Evolutionary conservation across 805 yeast species (phyloP).

Genomic region (Wickerhamomyces xylosicus): DNA sequence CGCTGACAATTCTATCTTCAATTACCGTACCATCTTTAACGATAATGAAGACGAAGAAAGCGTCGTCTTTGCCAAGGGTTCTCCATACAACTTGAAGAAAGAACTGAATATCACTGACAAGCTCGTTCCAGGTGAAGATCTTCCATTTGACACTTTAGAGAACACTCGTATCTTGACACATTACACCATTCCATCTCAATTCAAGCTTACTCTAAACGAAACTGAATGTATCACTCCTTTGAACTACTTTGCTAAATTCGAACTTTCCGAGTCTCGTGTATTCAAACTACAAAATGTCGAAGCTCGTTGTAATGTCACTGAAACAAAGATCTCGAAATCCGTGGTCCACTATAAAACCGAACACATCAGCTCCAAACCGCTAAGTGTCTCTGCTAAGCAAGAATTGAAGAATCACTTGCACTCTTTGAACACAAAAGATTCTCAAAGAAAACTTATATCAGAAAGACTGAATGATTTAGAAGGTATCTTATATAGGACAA

Average conservation of each 20-base stretch:
- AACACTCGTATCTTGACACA: constrained; percentile 4
- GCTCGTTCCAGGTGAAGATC: constrained; percentile 18
- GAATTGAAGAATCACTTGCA: constrained; percentile 37
- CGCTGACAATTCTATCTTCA: constrained; percentile 42
- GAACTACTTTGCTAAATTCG: constrained; percentile 30
- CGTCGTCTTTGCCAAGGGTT: constrained; percentile 38
- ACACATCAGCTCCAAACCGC: constrained; percentile 34
- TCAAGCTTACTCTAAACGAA: constrained; percentile 22
- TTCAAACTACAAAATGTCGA: constrained; percentile 35
- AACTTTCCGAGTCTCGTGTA: constrained; percentile 37
- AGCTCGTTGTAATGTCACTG: constrained; percentile 30
- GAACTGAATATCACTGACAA: constrained; percentile 28
- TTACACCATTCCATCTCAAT: constrained; percentile 10
- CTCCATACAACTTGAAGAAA: constrained; percentile 24
- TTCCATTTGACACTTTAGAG: constrained; percentile 28
- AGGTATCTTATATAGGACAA: constrained; percentile 56
- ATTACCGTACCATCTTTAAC: constrained; percentile 29
- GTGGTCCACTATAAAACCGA: constrained; percentile 19
- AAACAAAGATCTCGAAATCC: constrained; percentile 12
- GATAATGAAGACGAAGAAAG: constrained; percentile 20
- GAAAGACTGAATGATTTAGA: constrained; percentile 63
- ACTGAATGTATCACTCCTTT: constrained; percentile 29
- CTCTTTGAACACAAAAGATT: constrained; percentile 44
- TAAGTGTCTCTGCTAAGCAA: constrained; percentile 36
- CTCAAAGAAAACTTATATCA: constrained; percentile 41